Evolutionary conservation across 495 filamentous ascomycete genomes (phyloP), one percentile per base, ranked within the genome.

Genomic region (Arthonia radiata): DNA sequence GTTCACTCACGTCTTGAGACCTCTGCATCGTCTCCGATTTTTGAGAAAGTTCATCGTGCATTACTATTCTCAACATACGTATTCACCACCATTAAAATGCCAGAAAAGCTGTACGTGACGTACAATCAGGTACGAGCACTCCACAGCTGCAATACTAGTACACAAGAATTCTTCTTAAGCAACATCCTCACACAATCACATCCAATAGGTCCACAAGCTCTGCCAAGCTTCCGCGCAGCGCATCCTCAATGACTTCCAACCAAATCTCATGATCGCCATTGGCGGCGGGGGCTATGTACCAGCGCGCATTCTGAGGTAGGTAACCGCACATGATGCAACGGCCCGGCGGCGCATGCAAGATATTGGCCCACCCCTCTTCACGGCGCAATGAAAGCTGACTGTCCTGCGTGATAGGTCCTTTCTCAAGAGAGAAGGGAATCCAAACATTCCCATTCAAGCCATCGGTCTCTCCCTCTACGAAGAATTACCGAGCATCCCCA

Each of bases 371-470:
- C 14, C 25, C 38, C 13, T 25, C 13, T 22, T 22, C 19, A 6
- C 5, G 13, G 13, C 3, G 12, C 12, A 18, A 32, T 2, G 3
- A n/a, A 1, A 21, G 12, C 13, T 12, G 16, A 3, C 11, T 32
- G 5, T 30, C 10, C n/a, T n/a, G 13, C 13, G 4, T 3, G 21
- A 9, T 31, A 68, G 63, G 25, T 94, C 86, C 7, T 99, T 94
- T 57, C 78, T 99, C 46, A 93, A 92, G 59, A 66, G 68, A 41
- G 60, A 75, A 27, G 77, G 73, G 33, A 65, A 61, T 36, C 61
- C 80, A 46, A 99, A 99, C 54, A 99, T 99, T 46, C 83, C 86
- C 32, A 99, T 99, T 50, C 86, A 99, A 61, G 86, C 86, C 18
- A 99, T 99, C 47, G 86, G 86, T 26, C 71, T 99, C 25, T 92